Evolutionary conservation across 116 monocot species (phyloP).

Genomic region (Dioscorea cayenensis): DNA sequence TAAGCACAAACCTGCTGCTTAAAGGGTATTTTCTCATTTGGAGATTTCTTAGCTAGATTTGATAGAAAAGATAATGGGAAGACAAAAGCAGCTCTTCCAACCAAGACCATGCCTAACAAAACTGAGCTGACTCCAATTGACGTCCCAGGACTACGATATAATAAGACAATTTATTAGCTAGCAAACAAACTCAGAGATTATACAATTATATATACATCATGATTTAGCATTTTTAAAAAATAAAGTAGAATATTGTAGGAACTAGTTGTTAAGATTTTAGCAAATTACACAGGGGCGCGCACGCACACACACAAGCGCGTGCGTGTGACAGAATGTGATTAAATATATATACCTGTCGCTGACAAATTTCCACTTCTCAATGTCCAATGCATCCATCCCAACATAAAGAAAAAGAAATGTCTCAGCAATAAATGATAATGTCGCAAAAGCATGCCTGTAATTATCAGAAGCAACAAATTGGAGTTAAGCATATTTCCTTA

Average conservation of each 20-base stretch:
- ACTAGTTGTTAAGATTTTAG: no score
- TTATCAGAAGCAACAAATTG: not conserved
- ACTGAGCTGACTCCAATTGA: slow-evolving; percentile 48
- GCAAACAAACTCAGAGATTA: not conserved
- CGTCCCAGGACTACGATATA: slow-evolving; percentile 44
- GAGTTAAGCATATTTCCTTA: not conserved
- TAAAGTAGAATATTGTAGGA: not conserved
- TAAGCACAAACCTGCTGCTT: slow-evolving; percentile 46
- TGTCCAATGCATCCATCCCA: slow-evolving; percentile 34
- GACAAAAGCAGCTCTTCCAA: slow-evolving; percentile 72
- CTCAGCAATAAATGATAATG: slow-evolving; percentile 30
- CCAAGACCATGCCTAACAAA: slow-evolving; percentile 52
- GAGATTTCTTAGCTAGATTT: slow-evolving; percentile 47
- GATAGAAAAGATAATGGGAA: slow-evolving; percentile 60
- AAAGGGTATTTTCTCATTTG: slow-evolving; percentile 42
- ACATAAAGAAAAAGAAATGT: slow-evolving; percentile 35
- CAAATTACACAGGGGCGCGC: no score
- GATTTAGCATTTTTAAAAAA: not conserved
- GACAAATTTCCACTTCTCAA: slow-evolving; percentile 27
- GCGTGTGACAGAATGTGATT: not conserved
- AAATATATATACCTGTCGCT: slow-evolving; percentile 11
- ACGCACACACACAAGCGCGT: no score
- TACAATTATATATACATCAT: not conserved
- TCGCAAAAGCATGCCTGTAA: slow-evolving; percentile 33
- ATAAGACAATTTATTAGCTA: not conserved